Base-by-base conservation (phyloP, 192 early-diverging fungal species). In the Coemansia javaensis region DNA sequence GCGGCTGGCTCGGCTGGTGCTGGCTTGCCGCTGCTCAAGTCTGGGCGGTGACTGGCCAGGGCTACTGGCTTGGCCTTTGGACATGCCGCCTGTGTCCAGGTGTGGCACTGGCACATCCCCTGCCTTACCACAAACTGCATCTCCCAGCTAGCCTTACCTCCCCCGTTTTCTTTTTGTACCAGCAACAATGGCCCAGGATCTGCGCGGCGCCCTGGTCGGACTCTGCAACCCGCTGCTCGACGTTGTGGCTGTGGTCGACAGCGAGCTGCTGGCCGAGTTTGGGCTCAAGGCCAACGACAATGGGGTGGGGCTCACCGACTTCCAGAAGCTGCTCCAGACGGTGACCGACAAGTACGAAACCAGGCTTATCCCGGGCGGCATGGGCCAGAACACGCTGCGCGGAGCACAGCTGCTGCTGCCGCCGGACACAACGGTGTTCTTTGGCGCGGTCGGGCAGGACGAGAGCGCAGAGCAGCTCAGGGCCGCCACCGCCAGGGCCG, bases 201-300 rank as follows among this genome's bases (percentile, higher is more conserved):
- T 78, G 27, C 41, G 57, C 33, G 77, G 77, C 59, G 64, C 70
- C 14, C 58, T 98, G 50, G 82, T 97, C 58, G 92, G 89, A 53
- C 87, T 96, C 77, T 94, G 88, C 69, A 99, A 99, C 82, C 96
- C 96, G 35, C 79, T 99, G 55, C 85, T 99, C 55, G 96, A 99
- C 80, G 97, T 99, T 63, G 92, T 88, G 40, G 87, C 88, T 53
- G 73, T 81, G 23, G 90, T 85, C 25, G 67, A 82, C 52, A 73
- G 81, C 25, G 80, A 70, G 0, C 76, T 97, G 34, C 72, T 99
- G 39, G 63, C 63, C 31, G 91, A 94, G 81, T 96, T 88, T 70
- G 80, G 80, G 37, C 82, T 99, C 60, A 88, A 94, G 77, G 81
- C 89, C 51, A 95, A 99, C 81, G 86, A 91, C 67, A 89, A 93